A percentile compares a stretch with the other conserved stretches of the same genome.
phyloP scores from a whole-genome alignment of 805 yeast genomes.

The Blastobotrys americana region DNA sequence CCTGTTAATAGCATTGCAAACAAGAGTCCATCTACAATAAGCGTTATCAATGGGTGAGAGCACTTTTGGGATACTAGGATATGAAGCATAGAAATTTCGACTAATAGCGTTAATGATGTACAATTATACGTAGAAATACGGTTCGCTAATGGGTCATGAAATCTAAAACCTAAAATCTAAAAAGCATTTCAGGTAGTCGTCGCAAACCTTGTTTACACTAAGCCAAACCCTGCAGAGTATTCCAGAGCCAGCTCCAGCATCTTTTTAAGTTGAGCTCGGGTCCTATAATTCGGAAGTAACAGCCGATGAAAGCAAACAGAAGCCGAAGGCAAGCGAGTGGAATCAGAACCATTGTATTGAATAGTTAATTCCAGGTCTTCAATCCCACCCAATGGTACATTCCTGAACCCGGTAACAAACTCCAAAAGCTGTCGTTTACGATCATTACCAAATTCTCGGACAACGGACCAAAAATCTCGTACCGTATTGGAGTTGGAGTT shows the following conservation, averaged over 20 bases:
- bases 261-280: constrained; percentile 24
- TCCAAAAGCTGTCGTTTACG: constrained; percentile 38
- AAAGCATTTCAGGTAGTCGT: too few species aligned
- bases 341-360: constrained; percentile 34
- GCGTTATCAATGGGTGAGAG: too few species aligned
- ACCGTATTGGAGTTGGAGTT: constrained; percentile 34
- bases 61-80: too few species aligned
- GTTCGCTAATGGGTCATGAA: too few species aligned
- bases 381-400: constrained; percentile 44
- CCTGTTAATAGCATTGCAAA: too few species aligned
- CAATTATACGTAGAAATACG: too few species aligned
- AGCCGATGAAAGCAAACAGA: constrained; percentile 44
- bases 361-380: constrained; percentile 40
- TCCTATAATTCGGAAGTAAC: constrained; percentile 41
- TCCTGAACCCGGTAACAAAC: constrained; percentile 44
- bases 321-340: constrained; percentile 41
- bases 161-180: too few species aligned
- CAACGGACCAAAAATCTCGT: constrained; percentile 40
- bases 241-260: constrained; percentile 23
- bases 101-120: too few species aligned
- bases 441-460: constrained; percentile 33
- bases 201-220: too few species aligned
- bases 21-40: too few species aligned
- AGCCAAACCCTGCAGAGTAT: constrained; percentile 28
- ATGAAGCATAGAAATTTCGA: too few species aligned